Conservation (phyloP, 345 rosid genomes). For the Draba incana region DNA sequence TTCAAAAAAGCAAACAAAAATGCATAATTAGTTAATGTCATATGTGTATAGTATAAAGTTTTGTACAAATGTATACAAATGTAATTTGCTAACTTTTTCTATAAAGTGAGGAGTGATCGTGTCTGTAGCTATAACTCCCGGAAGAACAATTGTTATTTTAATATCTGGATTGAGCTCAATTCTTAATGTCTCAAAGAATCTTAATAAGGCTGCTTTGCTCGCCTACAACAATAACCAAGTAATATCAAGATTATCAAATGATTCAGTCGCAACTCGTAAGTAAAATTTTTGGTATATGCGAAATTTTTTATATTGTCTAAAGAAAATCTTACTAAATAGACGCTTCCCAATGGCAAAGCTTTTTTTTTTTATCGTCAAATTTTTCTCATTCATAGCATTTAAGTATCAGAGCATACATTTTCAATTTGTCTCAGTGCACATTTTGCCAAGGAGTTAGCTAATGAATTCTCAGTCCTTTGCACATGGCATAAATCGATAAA, state of each 20-base stretch:
- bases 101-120: conserved; percentile 32
- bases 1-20: not conserved
- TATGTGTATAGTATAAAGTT: too few relatives aligned
- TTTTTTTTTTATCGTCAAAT: too few relatives aligned
- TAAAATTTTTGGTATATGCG: too few relatives aligned
- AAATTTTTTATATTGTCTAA: not conserved
- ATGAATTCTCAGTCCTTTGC: too few relatives aligned
- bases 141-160: conserved; percentile 52
- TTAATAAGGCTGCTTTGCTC: conserved; percentile 55
- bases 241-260: not conserved
- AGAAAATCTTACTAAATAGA: conserved; percentile 44
- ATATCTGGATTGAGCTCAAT: conserved; percentile 51
- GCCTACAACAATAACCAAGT: conserved; percentile 42
- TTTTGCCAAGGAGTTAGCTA: too few relatives aligned
- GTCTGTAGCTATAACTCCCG: conserved; percentile 44
- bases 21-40: not conserved
- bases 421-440: too few relatives aligned
- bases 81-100: conserved; percentile 10
- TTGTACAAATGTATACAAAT: not conserved
- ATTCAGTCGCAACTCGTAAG: too few relatives aligned
- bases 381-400: too few relatives aligned
- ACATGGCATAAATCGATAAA: too few relatives aligned
- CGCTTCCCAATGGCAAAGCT: too few relatives aligned
- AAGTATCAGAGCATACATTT: too few relatives aligned
- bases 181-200: conserved; percentile 53